Evolutionary conservation across 1,284 basidiomycete species (phyloP).

Genomic region (Boletellus dicymbophilus): DNA sequence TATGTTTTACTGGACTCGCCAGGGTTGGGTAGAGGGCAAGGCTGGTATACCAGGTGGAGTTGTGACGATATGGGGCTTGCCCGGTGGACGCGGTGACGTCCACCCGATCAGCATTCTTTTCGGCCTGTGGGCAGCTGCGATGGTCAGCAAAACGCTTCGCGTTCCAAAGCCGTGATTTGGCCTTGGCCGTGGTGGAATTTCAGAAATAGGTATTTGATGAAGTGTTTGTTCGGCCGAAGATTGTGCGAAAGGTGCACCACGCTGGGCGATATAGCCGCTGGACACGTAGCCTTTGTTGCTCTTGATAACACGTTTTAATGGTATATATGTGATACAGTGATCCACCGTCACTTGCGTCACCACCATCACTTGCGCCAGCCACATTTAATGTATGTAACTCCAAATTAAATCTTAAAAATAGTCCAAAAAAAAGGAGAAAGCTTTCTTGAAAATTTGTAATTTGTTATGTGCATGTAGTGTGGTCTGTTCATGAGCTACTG

Average conservation of each 20-base stretch:
- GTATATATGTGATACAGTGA: no score
- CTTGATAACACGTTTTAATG: conserved; percentile 14
- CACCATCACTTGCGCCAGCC: no score
- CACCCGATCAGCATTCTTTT: conserved; percentile 78
- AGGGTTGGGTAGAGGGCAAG: conserved; percentile 82
- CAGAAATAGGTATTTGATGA: background rate
- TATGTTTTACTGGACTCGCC: conserved; percentile 81
- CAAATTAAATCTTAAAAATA: no score
- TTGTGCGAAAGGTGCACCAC: conserved; percentile 5
- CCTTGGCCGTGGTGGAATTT: background rate
- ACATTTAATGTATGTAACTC: no score
- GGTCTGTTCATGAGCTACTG: no score
- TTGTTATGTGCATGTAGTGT: no score
- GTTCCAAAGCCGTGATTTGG: conserved; percentile 70
- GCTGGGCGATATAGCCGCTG: background rate
- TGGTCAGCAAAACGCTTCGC: conserved; percentile 93
- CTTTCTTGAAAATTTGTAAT: no score
- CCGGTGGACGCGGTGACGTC: conserved; percentile 77
- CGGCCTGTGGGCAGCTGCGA: conserved; percentile 85
- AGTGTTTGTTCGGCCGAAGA: background rate
- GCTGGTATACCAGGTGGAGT: conserved; percentile 77
- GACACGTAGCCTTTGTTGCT: conserved; percentile 2
- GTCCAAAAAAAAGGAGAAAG: no score
- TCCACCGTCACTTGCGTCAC: no score
- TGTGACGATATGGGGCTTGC: conserved; percentile 68